Base-by-base conservation (phyloP, 2,329 filamentous ascomycete genomes). In the Furcasterigmium furcatum region DNA sequence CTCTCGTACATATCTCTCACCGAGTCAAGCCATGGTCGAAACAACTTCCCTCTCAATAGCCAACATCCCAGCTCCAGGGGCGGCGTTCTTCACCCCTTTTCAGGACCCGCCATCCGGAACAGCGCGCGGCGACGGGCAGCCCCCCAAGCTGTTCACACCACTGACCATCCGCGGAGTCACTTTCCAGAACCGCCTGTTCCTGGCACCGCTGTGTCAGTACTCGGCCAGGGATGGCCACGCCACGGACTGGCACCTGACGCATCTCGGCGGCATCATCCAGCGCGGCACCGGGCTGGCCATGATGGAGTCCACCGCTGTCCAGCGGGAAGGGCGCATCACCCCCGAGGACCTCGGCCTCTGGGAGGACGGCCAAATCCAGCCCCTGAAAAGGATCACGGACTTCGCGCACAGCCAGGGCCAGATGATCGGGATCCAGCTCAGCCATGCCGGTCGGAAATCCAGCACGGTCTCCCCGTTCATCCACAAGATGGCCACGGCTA, bases 401-500 rank as follows among this genome's bases (percentile, higher is more conserved):
- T 87, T 87, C 46, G 65, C 72, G 1, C 75, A 77, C 54, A 59
- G 63, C 19, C 73, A 77, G 47, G 73, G 69, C 55, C 82, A 86
- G 57, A 77, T 83, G 39, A 80, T 90, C 44, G 85, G 76, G 25
- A 82, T 91, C 45, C 87, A 94, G 65, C 72, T 94, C 3, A 85
- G 68, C 1, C 88, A 94, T 58, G 88, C 87, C 0, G 88, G 88
- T 4, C 71, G 81, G 43, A 84, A 85, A 61, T 78, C 76, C 2
- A 74, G 68, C 56, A 76, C 67, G 2, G 59, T 78, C 8, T 71
- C 79, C 0, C 77, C 77, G 0, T 90, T 84, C 82, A 60, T 87
- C 87, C 78, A 74, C 74, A 70, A 74, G 9, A 67, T 77, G 51
- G 70, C 56, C 14, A 47, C 59, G 48, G 83, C 85, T 0, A 67